Percentiles rank a stretch among this genome's conserved stretches.
Conservation (phyloP, 805 yeast species). For the Wickerhamomyces canadensis region DNA sequence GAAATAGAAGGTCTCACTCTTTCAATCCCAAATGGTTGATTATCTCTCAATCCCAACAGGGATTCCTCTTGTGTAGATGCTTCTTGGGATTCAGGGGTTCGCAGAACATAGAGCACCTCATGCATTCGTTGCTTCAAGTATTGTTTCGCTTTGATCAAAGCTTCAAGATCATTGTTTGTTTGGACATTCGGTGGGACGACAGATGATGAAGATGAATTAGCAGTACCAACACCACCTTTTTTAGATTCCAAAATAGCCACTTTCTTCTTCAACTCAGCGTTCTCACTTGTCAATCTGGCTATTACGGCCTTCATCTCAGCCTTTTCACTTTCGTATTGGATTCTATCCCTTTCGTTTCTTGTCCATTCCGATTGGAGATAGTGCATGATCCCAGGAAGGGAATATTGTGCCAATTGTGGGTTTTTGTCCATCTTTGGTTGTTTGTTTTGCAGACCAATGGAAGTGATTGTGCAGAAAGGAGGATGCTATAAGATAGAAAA, state of each 20-base stretch:
- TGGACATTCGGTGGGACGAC: too few relatives aligned
- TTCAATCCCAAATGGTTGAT: neutral
- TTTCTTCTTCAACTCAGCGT: conserved; percentile 27
- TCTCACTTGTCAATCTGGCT: conserved; percentile 49
- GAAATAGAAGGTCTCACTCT: neutral
- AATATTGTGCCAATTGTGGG: conserved; percentile 9
- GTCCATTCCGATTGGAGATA: conserved; percentile 60
- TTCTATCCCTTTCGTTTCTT: conserved; percentile 52
- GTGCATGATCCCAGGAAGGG: conserved; percentile 49
- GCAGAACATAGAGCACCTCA: conserved; percentile 25
- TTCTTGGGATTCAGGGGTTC: conserved; percentile 13
- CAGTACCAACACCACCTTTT: conserved; percentile 5
- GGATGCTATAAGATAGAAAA: too few relatives aligned
- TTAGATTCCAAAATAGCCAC: neutral
- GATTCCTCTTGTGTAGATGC: conserved; percentile 3
- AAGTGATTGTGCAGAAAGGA: neutral
- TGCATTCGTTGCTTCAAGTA: conserved; percentile 24
- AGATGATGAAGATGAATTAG: neutral
- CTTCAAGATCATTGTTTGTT: conserved; percentile 4
- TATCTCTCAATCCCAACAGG: neutral
- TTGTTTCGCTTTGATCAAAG: conserved; percentile 21
- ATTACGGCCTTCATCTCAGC: conserved; percentile 53
- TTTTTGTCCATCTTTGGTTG: neutral
- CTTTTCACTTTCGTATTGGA: conserved; percentile 55
- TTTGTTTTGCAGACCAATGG: neutral